Evolutionary conservation across 2,329 filamentous ascomycete species (phyloP), one percentile per base, ranked within the genome.

Genomic region (Claviceps digitariae): DNA sequence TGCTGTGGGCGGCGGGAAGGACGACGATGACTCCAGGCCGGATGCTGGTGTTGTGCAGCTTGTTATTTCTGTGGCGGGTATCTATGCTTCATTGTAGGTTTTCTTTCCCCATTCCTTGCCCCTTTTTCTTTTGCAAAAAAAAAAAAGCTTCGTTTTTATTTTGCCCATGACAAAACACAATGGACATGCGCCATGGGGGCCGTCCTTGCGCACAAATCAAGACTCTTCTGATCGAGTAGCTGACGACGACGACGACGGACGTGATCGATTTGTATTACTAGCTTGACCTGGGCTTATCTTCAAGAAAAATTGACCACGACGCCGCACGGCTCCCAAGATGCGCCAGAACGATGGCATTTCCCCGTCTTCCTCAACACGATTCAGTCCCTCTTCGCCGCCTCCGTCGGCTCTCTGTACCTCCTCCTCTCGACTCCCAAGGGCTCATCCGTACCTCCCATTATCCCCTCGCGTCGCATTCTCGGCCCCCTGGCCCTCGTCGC

Each of bases 221-320:
- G 27, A 4, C 4, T 29, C 27, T 4, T 29, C 4, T n/a, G n/a
- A n/a, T n/a, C n/a, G n/a, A n/a, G n/a, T n/a, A n/a, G n/a, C 15
- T 1, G 36, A 40, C 7, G 36, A n/a, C 15, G 40, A 43, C n/a
- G 21, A 27, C 17, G 20, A 44, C 21, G 21, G 43, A 45, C 15
- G 1, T 17, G 7, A 17, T 10, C 23, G 21, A 21, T 21, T 20
- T 4, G 15, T 10, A 8, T 0, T 4, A 45, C 56, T n/a, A 90
- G 91, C 72, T 74, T 98, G 52, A 94, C 90, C 36, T 98, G 93
- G 93, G 93, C 87, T 25, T 84, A 95, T 59, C 85, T 98, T 56
- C 93, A 98, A 76, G 93, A 98, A 71, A 90, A 93, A 63, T 88
- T 98, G 64, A 97, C 93, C 29, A 98, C 93, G 15, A 97, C 90